phyloP scores from a whole-genome alignment of 1,284 basidiomycete species.

The Ceratorhiza oryzae-sativae region DNA sequence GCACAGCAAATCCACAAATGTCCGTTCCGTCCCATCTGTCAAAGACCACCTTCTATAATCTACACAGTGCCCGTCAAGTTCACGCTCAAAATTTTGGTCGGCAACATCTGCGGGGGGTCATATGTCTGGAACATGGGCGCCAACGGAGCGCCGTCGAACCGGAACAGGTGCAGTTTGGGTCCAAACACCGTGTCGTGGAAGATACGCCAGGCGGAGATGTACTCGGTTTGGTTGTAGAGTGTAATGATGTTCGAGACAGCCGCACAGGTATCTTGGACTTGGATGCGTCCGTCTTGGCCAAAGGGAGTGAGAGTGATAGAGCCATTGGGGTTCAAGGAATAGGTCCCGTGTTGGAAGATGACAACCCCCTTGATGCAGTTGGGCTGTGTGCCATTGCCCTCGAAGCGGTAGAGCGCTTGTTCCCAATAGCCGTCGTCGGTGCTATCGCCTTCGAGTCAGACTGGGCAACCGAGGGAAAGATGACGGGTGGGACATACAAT shows the following conservation, averaged over 20 bases:
- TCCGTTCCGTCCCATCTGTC: background rate
- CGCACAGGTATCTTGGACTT: constrained; percentile 89
- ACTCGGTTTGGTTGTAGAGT: constrained; percentile 74
- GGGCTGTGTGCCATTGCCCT: constrained; percentile 75
- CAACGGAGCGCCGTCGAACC: constrained; percentile 68
- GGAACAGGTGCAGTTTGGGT: constrained; percentile 69
- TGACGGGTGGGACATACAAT: constrained; percentile 67
- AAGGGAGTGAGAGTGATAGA: constrained; percentile 76
- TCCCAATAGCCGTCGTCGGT: constrained; percentile 80
- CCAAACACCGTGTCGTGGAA: constrained; percentile 62
- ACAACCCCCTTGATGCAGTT: constrained; percentile 84
- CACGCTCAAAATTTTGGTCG: constrained; percentile 56
- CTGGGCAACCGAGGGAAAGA: background rate
- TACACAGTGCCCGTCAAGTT: constrained; percentile 7
- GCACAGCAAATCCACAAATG: background rate
- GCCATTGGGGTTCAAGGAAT: constrained; percentile 71
- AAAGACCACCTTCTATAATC: background rate
- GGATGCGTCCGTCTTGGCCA: constrained; percentile 81
- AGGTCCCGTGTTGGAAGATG: constrained; percentile 86
- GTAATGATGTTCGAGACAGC: constrained; percentile 85
- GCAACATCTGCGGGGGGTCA: constrained; percentile 69
- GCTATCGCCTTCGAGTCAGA: constrained; percentile 52
- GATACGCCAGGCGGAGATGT: constrained; percentile 65
- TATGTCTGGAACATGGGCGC: constrained; percentile 67
- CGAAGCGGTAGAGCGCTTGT: constrained; percentile 86